These are phyloP conservation scores for Daucus carota DNA, from an alignment of 129 eudicot genomes.

Conservation along the genomic window DH1_v3.0 NC_030383.2:10424501-10425000, in stretches of 20 bases:
- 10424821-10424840: neutral
- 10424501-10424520: neutral
- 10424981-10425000: conserved; percentile 18
- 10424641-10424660: too few relatives aligned
- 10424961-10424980: conserved; percentile 1
- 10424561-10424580: neutral
- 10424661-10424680: too few relatives aligned
- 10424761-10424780: conserved; percentile 6
- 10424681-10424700: conserved; percentile 2
- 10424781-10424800: conserved; percentile 1
- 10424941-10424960: too few relatives aligned
- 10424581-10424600: neutral
- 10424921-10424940: neutral
- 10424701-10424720: conserved; percentile 3
- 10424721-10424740: neutral
- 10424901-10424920: neutral
- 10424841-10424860: neutral
- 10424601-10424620: neutral
- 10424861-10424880: neutral
- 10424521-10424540: conserved; percentile 1
- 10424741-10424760: conserved; percentile 16
- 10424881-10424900: neutral
- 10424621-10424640: too few relatives aligned
- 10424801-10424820: conserved; percentile 5
- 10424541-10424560: neutral